Evolutionary conservation across 352 stramenopile genomes (phyloP).

Genomic region (Globisporangium orthogonon): DNA sequence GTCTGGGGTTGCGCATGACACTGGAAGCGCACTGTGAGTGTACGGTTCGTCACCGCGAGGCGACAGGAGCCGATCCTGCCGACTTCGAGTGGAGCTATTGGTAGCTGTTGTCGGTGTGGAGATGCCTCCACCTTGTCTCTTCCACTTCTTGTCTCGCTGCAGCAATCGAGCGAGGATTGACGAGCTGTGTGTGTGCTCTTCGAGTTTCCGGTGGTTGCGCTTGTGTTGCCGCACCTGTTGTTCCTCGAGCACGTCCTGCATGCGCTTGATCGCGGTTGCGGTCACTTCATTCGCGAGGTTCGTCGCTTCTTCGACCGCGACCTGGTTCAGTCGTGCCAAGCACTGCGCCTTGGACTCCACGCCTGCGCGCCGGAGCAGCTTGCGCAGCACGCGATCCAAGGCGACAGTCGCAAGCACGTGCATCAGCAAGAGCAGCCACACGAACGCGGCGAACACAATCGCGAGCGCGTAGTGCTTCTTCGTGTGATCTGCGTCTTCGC

Average conservation of each 20-base stretch:
- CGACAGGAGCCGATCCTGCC: not conserved
- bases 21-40: not conserved
- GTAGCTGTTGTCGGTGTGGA: not conserved
- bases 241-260: constrained; percentile 21
- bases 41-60: not conserved
- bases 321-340: constrained; percentile 15
- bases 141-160: not conserved
- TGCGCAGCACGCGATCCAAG: constrained; percentile 1
- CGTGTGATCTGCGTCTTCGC: not conserved
- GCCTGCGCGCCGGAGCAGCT: constrained; percentile 3
- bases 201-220: constrained; percentile 1
- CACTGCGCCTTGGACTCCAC: not conserved
- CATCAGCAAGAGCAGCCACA: constrained; percentile 5
- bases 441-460: constrained; percentile 3
- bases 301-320: constrained; percentile 18
- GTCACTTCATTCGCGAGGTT: constrained; percentile 20
- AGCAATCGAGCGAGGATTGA: constrained; percentile 10
- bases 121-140: not conserved
- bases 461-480: constrained; percentile 8
- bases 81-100: not conserved
- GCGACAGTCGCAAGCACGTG: constrained; percentile 1
- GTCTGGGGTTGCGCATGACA: not conserved
- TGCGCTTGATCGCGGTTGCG: constrained; percentile 18
- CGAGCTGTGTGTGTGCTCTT: constrained; percentile 16
- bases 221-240: constrained; percentile 8